Evolutionary conservation across 1,284 basidiomycete species (phyloP).

Genomic region (Sporisorium sorghi): DNA sequence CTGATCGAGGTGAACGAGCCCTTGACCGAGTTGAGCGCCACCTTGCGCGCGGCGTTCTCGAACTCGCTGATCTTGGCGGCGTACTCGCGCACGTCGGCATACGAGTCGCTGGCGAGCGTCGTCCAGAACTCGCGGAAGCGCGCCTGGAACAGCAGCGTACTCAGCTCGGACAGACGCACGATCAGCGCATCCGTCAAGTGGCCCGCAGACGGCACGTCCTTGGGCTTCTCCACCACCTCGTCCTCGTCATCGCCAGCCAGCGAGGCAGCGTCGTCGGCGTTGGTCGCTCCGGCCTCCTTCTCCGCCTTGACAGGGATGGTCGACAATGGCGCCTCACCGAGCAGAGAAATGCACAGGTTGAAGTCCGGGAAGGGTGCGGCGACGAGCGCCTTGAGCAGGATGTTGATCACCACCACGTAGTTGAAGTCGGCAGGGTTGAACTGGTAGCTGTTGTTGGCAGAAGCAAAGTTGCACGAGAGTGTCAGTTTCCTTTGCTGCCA

Average conservation of each 20-base stretch:
- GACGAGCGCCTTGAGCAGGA: constrained; percentile 90
- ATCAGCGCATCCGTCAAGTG: constrained; percentile 73
- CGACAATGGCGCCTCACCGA: constrained; percentile 75
- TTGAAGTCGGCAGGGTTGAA: constrained; percentile 95
- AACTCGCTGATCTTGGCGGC: constrained; percentile 84
- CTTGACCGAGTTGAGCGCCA: constrained; percentile 80
- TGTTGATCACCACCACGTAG: constrained; percentile 90
- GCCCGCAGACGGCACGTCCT: constrained; percentile 70
- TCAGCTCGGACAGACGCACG: constrained; percentile 79
- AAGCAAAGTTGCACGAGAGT: neutral
- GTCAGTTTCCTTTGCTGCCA: constrained; percentile 14
- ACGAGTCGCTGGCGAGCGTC: constrained; percentile 71
- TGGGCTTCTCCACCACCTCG: constrained; percentile 35
- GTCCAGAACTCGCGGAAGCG: constrained; percentile 91
- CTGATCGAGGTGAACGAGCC: constrained; percentile 83
- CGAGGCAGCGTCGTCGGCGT: constrained; percentile 34
- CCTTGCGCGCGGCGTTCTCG: constrained; percentile 81
- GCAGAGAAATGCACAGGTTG: constrained; percentile 88
- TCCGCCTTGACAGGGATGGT: constrained; percentile 46
- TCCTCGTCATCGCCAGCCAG: constrained; percentile 46
- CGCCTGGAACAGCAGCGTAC: constrained; percentile 83
- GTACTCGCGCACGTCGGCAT: constrained; percentile 82
- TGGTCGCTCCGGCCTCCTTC: constrained; percentile 35
- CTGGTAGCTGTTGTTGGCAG: constrained; percentile 82
- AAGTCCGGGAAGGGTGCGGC: constrained; percentile 85